Conservation (phyloP, 2,329 filamentous ascomycete species). For the Grosmannia clavigera region DNA sequence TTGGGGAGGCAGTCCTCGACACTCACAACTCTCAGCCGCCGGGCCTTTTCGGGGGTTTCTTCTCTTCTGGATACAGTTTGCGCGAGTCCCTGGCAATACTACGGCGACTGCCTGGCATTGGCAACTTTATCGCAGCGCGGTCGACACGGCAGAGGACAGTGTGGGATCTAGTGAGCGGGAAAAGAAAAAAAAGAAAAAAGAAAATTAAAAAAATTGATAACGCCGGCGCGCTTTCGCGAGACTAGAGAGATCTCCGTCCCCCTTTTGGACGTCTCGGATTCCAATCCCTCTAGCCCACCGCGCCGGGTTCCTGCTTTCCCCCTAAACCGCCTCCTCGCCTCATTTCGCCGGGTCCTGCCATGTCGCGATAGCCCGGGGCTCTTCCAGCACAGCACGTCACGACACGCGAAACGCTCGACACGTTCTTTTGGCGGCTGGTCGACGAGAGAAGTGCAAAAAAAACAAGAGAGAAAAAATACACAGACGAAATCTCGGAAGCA, state of each 20-base stretch:
- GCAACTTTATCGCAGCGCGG: background rate
- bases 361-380: background rate
- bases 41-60: background rate
- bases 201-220: background rate
- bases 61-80: background rate
- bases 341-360: background rate
- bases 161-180: background rate
- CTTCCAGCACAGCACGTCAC: background rate
- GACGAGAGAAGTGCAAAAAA: no score
- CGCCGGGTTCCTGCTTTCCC: background rate
- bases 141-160: background rate
- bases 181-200: background rate
- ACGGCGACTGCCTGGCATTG: background rate
- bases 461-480: no score
- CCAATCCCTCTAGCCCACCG: background rate
- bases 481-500: no score
- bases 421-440: background rate
- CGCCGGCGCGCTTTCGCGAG: background rate
- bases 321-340: background rate
- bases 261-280: background rate
- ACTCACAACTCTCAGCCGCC: background rate
- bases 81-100: background rate
- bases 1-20: background rate
- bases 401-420: background rate
- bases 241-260: background rate